A percentile compares a stretch with the other conserved stretches of the same genome.
Conservation (phyloP, 2,329 filamentous ascomycete genomes). For the Xylaria sp. region DNA sequence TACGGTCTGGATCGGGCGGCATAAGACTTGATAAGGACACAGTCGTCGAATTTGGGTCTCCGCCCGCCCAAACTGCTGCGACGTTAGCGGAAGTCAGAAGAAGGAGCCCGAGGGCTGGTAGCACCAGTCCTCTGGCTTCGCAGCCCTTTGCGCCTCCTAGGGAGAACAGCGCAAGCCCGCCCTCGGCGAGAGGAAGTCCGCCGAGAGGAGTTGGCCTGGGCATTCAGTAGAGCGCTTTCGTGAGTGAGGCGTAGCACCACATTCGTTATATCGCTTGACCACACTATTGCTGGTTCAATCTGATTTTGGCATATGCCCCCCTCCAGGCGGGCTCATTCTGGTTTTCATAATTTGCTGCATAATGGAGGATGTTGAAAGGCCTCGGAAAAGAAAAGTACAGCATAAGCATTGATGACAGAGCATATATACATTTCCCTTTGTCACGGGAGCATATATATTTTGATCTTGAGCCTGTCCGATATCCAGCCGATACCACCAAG, state of each 20-base stretch:
- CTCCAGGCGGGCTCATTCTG: not conserved
- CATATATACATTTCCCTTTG: conserved; percentile 12
- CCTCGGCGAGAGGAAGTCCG: conserved; percentile 21
- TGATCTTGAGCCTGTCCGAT: not conserved
- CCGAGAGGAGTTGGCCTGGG: conserved; percentile 30
- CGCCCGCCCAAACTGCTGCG: conserved; percentile 23
- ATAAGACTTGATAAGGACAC: conserved; percentile 43
- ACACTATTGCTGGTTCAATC: not conserved
- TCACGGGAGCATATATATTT: conserved; percentile 12
- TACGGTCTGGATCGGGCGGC: conserved; percentile 42
- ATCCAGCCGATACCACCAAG: not conserved
- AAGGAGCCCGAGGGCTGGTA: conserved; percentile 24
- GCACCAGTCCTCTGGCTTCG: conserved; percentile 24
- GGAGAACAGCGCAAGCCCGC: conserved; percentile 10
- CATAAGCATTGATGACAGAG: conserved; percentile 14
- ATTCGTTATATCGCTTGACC: not conserved
- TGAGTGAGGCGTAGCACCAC: not conserved
- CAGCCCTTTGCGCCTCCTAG: conserved; percentile 19
- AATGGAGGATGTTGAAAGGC: not conserved
- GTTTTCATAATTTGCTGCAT: conserved; percentile 15
- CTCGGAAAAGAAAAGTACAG: conserved; percentile 20
- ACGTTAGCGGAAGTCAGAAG: conserved; percentile 22
- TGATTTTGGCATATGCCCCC: not conserved
- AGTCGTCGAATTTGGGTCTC: conserved; percentile 46
- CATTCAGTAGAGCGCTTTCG: conserved; percentile 23